Base-by-base conservation (phyloP, 148 eudicot species). In the Agrostemma githago region DNA sequence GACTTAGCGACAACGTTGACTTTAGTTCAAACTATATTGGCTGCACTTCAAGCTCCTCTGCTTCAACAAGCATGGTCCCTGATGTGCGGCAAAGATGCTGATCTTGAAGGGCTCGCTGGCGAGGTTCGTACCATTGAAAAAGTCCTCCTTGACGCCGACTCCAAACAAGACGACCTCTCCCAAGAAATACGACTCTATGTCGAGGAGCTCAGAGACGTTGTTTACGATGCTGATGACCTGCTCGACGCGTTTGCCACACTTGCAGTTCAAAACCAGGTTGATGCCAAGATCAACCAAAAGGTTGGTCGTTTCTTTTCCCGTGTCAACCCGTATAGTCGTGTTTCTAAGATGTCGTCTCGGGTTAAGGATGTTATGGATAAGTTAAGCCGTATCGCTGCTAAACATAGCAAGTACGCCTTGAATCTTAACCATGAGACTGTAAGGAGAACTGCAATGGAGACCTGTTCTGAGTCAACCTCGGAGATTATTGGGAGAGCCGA, bases 161-260 rank as follows among this genome's bases (percentile, higher is more conserved):
- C 64, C 64, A 60, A 20, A 6, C 19, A 60, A 0, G 64, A 60
- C 6, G 64, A 60, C 37, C 37, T 60, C 8, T 60, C 64, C 10
- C 64, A 60, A 1, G 64, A 60, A 60, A 60, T 11, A 19, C 34
- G 6, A 20, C 37, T 4, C 38, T 60, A 60, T 8, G 6, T 60
- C 20, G 64, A n/a, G 34, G 64, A 60, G 64, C 64, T 60, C 2
- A 60, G 34, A 20, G 64, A 60, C 20, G 64, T 37, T 60, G 11
- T 60, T 60, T 60, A 60, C 9, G 64, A 60, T 60, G 64, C 64
- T 6, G 64, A 60, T 60, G 64, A 60, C 20, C 10, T 60, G 64
- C 64, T 60, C 7, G 64, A 60, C 3, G 64, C 17, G 64, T 60
- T 60, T 21, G 64, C 20, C 37, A 60, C 64, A 19, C 34, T 60